phyloP scores from a whole-genome alignment of 257 asterid species.

The Cordia subcordata region DNA sequence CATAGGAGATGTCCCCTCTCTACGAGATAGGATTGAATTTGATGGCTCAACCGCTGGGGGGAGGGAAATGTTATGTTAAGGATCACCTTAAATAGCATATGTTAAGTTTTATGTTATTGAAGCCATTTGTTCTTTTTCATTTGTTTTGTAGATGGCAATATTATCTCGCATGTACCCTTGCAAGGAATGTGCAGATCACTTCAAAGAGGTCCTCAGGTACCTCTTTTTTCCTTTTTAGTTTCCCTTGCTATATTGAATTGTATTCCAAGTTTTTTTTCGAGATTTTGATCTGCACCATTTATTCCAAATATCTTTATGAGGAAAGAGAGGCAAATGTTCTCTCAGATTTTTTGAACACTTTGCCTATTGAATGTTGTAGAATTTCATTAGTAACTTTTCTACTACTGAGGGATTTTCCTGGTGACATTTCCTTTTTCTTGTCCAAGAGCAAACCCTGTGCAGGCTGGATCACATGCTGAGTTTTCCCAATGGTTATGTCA shows the following conservation, averaged over 20 bases:
- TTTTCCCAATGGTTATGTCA: constrained; percentile 86
- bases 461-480: constrained; percentile 77
- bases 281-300: not conserved
- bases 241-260: not conserved
- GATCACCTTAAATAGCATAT: no score
- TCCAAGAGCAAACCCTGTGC: constrained; percentile 60
- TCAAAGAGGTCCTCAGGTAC: constrained; percentile 79
- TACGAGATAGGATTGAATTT: no score
- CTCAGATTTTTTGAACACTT: no score
- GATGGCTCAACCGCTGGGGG: no score
- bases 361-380: no score
- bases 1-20: no score
- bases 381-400: not conserved
- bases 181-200: constrained; percentile 95
- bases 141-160: constrained; percentile 70
- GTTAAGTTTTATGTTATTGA: not conserved
- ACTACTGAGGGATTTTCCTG: not conserved
- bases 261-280: not conserved
- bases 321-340: no score
- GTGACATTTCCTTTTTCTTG: not conserved
- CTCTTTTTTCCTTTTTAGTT: not conserved
- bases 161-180: constrained; percentile 90
- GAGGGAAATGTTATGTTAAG: no score
- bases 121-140: constrained; percentile 10
- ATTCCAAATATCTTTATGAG: not conserved